These are phyloP conservation scores for Cryptococcus jaspeensis DNA, from an alignment of 1,284 basidiomycete genomes.

Conservation along the genomic window DNA sequence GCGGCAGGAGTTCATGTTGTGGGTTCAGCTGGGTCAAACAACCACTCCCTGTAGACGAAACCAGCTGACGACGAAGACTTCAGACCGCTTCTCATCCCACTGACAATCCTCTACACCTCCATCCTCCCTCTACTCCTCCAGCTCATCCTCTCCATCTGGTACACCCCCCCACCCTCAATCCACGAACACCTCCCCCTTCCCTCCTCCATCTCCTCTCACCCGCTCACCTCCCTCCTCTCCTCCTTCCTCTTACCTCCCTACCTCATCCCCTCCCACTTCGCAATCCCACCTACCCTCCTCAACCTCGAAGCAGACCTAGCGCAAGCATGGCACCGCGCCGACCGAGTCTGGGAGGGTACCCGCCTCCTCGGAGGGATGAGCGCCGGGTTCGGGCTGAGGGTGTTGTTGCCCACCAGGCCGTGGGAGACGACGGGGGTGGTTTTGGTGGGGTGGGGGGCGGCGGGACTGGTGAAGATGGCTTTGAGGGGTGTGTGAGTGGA, in stretches of 20 bases:
- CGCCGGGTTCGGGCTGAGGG: conserved; percentile 65
- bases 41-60: background rate
- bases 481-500: conserved; percentile 37
- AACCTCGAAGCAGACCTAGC: conserved; percentile 49
- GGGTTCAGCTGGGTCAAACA: conserved; percentile 8
- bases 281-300: background rate
- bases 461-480: conserved; percentile 63
- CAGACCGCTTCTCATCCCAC: conserved; percentile 70
- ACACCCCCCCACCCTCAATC: conserved; percentile 49
- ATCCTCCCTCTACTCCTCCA: conserved; percentile 82
- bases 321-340: conserved; percentile 53
- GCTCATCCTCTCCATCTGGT: conserved; percentile 79
- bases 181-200: conserved; percentile 31
- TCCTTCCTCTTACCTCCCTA: too few relatives aligned
- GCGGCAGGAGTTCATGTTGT: conserved; percentile 35
- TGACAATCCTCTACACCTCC: conserved; percentile 81
- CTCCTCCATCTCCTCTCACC: background rate
- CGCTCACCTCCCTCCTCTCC: too few relatives aligned
- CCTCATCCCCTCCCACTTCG: background rate
- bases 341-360: conserved; percentile 79
- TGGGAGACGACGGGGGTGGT: conserved; percentile 74
- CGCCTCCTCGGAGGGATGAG: conserved; percentile 83
- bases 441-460: conserved; percentile 70
- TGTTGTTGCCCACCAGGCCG: conserved; percentile 54
- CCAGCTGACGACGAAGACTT: background rate